Evolutionary conservation across 2,329 filamentous ascomycete genomes (phyloP), one percentile per base, ranked within the genome.

Genomic region (Ustulina deusta): DNA sequence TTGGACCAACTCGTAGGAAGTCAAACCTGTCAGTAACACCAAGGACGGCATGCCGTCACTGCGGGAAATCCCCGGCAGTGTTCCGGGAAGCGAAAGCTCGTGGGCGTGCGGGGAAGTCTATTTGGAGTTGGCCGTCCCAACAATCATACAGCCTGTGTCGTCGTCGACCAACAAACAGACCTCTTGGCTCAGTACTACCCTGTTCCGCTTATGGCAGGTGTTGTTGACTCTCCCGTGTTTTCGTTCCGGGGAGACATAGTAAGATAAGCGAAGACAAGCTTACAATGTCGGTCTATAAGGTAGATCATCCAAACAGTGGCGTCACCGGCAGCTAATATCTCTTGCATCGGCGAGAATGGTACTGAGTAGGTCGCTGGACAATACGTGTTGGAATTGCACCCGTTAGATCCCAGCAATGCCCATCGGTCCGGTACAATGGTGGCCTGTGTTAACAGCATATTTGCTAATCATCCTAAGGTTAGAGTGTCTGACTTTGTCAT

Each of bases 261-360:
- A n/a, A 68, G 61, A 62, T 65, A 65, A 61, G 65, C 65, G 52
- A 65, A 52, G 46, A 27, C 42, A 20, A 54, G 61, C 49, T 49
- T 61, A 34, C 49, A 40, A 40, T 20, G 44, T 25, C 34, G 46
- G 42, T 25, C 34, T 62, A 44, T 54, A 40, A 17, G 15, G 36
- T 13, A 20, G 9, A 52, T 36, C 17, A 52, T 10, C 36, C 6
- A 22, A 54, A 22, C 32, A 54, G 32, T 22, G 32, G 29, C 29
- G n/a, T 36, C 22, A 17, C n/a, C 3, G 27, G 15, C n/a, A 51
- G 27, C 11, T 25, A 42, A 36, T 36, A 22, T 25, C 40, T 48
- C 56, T 29, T 34, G 22, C 40, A 32, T 58, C 38, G 4, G 55
- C 55, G 27, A 34, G 25, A 48, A 36, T 48, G 27, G 29, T n/a